phyloP scores from a whole-genome alignment of 2,329 filamentous ascomycete species.

The Rachicladosporium sp. region DNA sequence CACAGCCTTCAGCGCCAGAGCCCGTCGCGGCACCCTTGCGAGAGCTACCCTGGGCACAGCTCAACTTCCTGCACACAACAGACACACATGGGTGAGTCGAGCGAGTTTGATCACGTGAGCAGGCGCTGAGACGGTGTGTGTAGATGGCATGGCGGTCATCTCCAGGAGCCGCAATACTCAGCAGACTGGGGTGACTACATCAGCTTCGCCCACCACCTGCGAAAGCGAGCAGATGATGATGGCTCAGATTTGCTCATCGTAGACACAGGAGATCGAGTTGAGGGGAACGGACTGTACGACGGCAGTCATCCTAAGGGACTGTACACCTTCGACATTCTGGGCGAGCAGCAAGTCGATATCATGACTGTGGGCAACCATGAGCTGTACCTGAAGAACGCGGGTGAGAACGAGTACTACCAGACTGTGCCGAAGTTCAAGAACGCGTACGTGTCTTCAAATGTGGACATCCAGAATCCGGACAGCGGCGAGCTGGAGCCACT shows the following conservation, averaged over 20 bases:
- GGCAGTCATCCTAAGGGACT: conserved; percentile 75
- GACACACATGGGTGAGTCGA: not conserved
- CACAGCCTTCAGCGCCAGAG: conserved; percentile 66
- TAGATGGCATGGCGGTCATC: conserved; percentile 87
- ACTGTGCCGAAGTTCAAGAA: conserved; percentile 75
- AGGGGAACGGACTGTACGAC: conserved; percentile 92
- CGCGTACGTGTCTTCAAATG: conserved; percentile 79
- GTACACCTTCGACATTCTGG: conserved; percentile 79
- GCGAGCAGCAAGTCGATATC: conserved; percentile 70
- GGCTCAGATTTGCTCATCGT: conserved; percentile 83
- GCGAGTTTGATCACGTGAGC: not conserved
- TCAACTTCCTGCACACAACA: conserved; percentile 91
- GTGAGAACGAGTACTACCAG: conserved; percentile 61
- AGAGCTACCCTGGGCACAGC: conserved; percentile 76
- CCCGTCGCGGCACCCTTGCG: conserved; percentile 73
- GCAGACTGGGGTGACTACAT: conserved; percentile 98
- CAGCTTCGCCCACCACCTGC: conserved; percentile 78
- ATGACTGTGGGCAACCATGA: conserved; percentile 90
- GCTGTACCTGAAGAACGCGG: conserved; percentile 70
- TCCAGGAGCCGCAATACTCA: conserved; percentile 85
- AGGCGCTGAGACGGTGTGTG: conserved; percentile 26
- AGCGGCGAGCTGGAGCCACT: conserved; percentile 62
- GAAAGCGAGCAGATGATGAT: conserved; percentile 60
- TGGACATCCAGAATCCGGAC: conserved; percentile 69
- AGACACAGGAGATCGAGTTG: conserved; percentile 86